Evolutionary conservation across 805 yeast species (phyloP).

Genomic region (Lipomyces lipofer): DNA sequence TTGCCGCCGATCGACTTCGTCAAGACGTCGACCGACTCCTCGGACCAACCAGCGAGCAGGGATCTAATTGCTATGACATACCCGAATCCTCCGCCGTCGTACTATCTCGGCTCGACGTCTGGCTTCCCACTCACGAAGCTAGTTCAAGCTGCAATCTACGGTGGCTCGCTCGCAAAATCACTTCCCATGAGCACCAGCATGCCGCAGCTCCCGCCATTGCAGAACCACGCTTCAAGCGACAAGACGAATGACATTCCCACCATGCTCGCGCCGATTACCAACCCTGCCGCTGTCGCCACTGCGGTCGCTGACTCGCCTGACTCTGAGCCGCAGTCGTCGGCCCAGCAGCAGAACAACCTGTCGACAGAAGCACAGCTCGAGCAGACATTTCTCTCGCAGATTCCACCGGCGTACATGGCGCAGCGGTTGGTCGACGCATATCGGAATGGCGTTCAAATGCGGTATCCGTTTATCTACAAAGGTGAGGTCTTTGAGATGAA

Average conservation of each 20-base stretch:
- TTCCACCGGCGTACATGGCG: constrained; percentile 20
- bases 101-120: constrained; percentile 27
- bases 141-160: constrained; percentile 29
- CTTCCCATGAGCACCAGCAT: constrained; percentile 15
- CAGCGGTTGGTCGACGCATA: constrained; percentile 23
- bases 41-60: constrained; percentile 20
- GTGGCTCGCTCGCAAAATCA: constrained; percentile 13
- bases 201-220: constrained; percentile 17
- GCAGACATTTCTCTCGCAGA: constrained; percentile 9
- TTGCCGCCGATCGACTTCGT: constrained; percentile 24
- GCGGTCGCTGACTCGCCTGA: not conserved
- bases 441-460: constrained; percentile 20
- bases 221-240: not conserved
- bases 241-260: not conserved
- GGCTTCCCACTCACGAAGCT: constrained; percentile 29
- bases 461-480: constrained; percentile 24
- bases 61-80: constrained; percentile 19
- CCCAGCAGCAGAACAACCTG: not conserved
- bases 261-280: constrained; percentile 6
- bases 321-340: not conserved
- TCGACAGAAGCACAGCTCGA: constrained; percentile 14
- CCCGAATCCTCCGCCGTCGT: constrained; percentile 9
- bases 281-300: constrained; percentile 1
- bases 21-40: constrained; percentile 15
- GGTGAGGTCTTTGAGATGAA: constrained; percentile 19